Percentiles rank a stretch among this genome's conserved stretches.
Conservation (phyloP, 805 yeast species). For the Starmerella bombicola region DNA sequence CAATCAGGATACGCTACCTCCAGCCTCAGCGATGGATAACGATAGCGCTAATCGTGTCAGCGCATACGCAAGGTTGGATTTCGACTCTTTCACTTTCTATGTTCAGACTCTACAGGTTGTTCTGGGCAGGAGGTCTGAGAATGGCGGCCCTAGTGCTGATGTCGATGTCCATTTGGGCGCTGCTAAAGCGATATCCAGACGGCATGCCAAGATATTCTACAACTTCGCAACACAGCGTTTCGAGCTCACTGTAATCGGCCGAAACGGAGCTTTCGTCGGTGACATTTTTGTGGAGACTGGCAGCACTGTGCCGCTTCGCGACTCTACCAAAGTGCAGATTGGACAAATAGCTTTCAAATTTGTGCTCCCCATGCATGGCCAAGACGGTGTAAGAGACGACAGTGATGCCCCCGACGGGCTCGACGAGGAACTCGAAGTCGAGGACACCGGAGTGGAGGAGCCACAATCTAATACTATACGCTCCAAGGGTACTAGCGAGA, state of each 20-base stretch:
- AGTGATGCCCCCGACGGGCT: slow-evolving; percentile 5
- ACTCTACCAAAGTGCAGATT: slow-evolving; percentile 67
- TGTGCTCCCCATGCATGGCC: slow-evolving; percentile 57
- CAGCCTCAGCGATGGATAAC: slow-evolving; percentile 13
- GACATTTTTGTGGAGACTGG: slow-evolving; percentile 82
- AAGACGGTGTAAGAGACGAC: slow-evolving; percentile 8
- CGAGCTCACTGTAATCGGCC: slow-evolving; percentile 80
- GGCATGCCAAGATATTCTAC: slow-evolving; percentile 92
- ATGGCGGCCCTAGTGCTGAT: slow-evolving; percentile 43
- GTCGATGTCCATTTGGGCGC: slow-evolving; percentile 81
- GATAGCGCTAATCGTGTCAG: slow-evolving; percentile 26
- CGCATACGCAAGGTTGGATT: slow-evolving; percentile 52
- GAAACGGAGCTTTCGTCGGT: slow-evolving; percentile 95
- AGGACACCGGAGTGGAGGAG: slow-evolving; percentile 3
- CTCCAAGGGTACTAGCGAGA: neutral
- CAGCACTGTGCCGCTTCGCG: slow-evolving; percentile 72
- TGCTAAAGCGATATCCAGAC: slow-evolving; percentile 82
- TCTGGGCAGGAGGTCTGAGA: slow-evolving; percentile 77
- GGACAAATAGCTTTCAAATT: slow-evolving; percentile 86
- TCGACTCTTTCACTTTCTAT: slow-evolving; percentile 84
- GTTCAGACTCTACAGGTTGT: slow-evolving; percentile 93
- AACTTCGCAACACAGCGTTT: slow-evolving; percentile 93
- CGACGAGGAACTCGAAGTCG: slow-evolving; percentile 9
- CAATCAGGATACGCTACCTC: slow-evolving; percentile 3
- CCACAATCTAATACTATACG: neutral